Base-by-base conservation (phyloP, 345 rosid species). In the Trapa incisa region DNA sequence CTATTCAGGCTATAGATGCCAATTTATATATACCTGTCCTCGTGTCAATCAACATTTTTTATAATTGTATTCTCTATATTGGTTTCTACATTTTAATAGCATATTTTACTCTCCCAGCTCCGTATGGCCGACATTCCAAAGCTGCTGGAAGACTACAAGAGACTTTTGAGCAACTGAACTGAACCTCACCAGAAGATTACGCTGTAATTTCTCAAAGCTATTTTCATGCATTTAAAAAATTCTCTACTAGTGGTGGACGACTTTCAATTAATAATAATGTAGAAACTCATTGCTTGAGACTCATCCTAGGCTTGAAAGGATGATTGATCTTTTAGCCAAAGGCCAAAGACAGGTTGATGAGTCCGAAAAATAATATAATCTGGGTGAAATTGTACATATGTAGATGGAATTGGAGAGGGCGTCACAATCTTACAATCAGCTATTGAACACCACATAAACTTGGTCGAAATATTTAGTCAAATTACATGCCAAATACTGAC, bases 111-210 rank as follows among this genome's bases (percentile, higher is more conserved):
- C 71, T 60, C 88, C 89, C 43, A 92, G 95, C 73, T 94, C 76
- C 88, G 88, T 37, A 83, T 94, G 77, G 84, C 82, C 76, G 96
- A 89, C 67, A 80, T 91, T 37, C 78, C 99, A 9, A 85, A 81
- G 79, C 85, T 94, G 65, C 83, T 91, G 74, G 85, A 76, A 60
- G 97, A 89, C 74, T 91, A 89, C 80, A 86, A 75, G 74, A 75
- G 82, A 74, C 82, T 87, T 70, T 37, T 75, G 64, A 67, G 70
- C 12, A 77, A 75, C 65, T 78, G 68, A 85, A 70, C 48, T 0
- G 37, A 37, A 61, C 38, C 36, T n/a, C n/a, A 22, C n/a, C 6
- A 4, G 7, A 8, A 41, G 6, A 41, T 41, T 41, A 22, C 29
- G 29, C 29, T 22, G 29, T 22, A 22, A 22, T 22, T 22, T 22